Percentiles rank a stretch among this genome's conserved stretches.
These are phyloP conservation scores for Cyberlindnera mississippiensis DNA, from an alignment of 805 yeast genomes.

Conservation along the genomic window DNA sequence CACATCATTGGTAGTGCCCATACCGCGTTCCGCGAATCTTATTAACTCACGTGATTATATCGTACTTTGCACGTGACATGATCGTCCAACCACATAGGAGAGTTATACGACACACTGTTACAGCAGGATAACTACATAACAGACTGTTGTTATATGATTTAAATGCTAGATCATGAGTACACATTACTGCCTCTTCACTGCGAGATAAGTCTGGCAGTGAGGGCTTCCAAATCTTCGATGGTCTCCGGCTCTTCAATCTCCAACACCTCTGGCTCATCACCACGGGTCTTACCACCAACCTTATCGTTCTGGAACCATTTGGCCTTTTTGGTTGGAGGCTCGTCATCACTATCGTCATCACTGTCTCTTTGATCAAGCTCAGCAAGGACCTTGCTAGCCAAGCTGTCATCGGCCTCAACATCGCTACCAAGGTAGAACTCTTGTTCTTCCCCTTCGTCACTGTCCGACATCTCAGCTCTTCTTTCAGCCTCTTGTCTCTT, in stretches of 20 bases:
- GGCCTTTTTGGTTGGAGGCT: constrained; percentile 30
- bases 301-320: constrained; percentile 37
- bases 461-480: constrained; percentile 29
- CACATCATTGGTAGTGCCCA: neutral
- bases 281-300: constrained; percentile 27
- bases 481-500: constrained; percentile 78
- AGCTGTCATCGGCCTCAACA: constrained; percentile 38
- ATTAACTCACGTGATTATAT: too few relatives aligned
- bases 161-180: neutral
- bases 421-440: neutral
- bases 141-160: too few relatives aligned
- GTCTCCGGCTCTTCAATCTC: constrained; percentile 89
- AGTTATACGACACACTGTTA: too few relatives aligned
- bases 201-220: constrained; percentile 48
- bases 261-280: constrained; percentile 34
- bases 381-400: constrained; percentile 31
- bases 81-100: too few relatives aligned
- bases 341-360: constrained; percentile 25
- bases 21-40: too few relatives aligned
- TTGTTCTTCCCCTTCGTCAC: constrained; percentile 20
- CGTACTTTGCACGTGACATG: too few relatives aligned
- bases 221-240: constrained; percentile 89
- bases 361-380: constrained; percentile 28
- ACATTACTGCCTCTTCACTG: constrained; percentile 1
- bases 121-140: too few relatives aligned